Conservation (phyloP, 371 early-diverging fungal species). For the Sporodiniella umbellata region DNA sequence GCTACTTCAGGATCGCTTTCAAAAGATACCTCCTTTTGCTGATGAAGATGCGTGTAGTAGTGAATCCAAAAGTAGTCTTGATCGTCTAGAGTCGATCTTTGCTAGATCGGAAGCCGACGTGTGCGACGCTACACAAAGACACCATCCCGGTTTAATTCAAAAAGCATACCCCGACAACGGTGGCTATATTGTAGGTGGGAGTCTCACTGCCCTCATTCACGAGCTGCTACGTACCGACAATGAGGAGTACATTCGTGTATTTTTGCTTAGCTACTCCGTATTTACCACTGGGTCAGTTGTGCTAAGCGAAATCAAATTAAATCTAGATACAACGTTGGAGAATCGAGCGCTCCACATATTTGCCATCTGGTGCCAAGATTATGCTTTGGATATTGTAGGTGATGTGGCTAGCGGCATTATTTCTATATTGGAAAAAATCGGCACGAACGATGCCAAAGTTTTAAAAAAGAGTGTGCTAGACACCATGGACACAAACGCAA, state of each 20-base stretch:
- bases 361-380: conserved; percentile 24
- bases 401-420: conserved; percentile 41
- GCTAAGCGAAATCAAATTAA: conserved; percentile 51
- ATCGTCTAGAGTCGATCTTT: background rate
- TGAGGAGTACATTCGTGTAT: conserved; percentile 29
- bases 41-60: conserved; percentile 3
- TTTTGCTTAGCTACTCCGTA: conserved; percentile 57
- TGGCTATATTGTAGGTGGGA: conserved; percentile 45
- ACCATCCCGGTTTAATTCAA: conserved; percentile 9
- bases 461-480: conserved; percentile 27
- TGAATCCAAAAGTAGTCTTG: conserved; percentile 6
- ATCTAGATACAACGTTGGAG: background rate
- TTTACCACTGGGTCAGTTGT: conserved; percentile 54
- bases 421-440: conserved; percentile 22
- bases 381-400: conserved; percentile 34
- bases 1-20: background rate
- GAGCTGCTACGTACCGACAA: conserved; percentile 47
- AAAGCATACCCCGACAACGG: conserved; percentile 6
- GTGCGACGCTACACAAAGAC: conserved; percentile 27
- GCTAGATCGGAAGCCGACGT: conserved; percentile 2
- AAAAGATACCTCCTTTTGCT: background rate
- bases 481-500: conserved; percentile 27
- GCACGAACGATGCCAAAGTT: background rate
- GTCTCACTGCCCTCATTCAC: conserved; percentile 62
- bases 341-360: conserved; percentile 25